These are phyloP conservation scores for Aureobasidium musti DNA, from an alignment of 2,329 filamentous ascomycete genomes.

Conservation along the genomic window DNA sequence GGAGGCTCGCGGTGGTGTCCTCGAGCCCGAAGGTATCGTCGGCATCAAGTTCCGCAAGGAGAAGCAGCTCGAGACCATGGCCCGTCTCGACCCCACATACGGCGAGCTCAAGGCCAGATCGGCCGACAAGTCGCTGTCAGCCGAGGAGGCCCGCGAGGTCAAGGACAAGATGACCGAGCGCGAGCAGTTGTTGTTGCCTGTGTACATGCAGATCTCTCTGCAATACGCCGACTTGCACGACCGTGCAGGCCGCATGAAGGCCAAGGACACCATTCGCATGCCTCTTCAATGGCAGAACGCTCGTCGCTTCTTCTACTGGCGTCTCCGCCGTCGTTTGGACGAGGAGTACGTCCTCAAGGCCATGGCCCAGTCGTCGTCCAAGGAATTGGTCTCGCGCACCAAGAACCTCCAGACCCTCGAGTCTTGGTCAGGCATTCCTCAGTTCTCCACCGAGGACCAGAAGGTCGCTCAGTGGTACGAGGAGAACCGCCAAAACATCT, in stretches of 20 bases:
- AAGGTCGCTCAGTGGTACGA: conserved; percentile 95
- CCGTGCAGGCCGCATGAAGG: conserved; percentile 95
- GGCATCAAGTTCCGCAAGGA: conserved; percentile 99
- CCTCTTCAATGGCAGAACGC: conserved; percentile 83
- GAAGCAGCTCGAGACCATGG: conserved; percentile 97
- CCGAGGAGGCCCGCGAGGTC: conserved; percentile 74
- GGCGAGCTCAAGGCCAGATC: conserved; percentile 79
- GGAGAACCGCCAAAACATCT: conserved; percentile 81
- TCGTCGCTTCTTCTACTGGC: conserved; percentile 99
- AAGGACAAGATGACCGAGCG: conserved; percentile 82
- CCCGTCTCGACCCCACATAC: conserved; percentile 83
- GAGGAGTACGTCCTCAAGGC: conserved; percentile 97
- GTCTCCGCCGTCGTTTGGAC: conserved; percentile 90
- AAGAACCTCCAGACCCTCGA: conserved; percentile 71
- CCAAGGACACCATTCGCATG: conserved; percentile 90
- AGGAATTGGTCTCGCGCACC: conserved; percentile 46
- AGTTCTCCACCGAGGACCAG: conserved; percentile 77
- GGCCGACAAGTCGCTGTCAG: conserved; percentile 64
- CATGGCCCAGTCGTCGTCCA: conserved; percentile 58
- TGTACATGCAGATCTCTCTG: conserved; percentile 92
- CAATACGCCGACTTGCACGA: conserved; percentile 98
- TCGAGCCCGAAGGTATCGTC: conserved; percentile 97
- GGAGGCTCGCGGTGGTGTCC: conserved; percentile 91
- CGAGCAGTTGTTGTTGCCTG: conserved; percentile 84
- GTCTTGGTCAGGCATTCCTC: conserved; percentile 76